Evolutionary conservation across 352 stramenopile species (phyloP), one percentile per base, ranked within the genome.

Genomic region (Pythium folliculosum): DNA sequence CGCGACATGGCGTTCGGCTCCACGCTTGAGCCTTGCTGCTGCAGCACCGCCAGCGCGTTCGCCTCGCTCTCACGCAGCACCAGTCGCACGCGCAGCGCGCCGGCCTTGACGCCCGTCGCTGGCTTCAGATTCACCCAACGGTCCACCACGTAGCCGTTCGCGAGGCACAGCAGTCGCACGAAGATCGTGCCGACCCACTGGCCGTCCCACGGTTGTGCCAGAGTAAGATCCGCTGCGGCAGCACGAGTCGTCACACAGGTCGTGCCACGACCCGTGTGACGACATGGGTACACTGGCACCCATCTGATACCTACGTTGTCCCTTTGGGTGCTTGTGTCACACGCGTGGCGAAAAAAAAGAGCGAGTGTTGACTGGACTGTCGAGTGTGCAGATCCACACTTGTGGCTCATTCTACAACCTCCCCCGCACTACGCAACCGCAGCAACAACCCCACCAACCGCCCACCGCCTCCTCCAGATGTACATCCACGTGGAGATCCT

Each of bases 81-180:
- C 3, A 60, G 8, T 1, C 54, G 54, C 10, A 60, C n/a, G 3
- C 23, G n/a, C 23, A 60, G 17, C 3, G 54, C 54, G 25, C 54
- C 54, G 9, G 23, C 2, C 32, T 2, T 35, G 35, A 60, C 40
- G 13, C 13, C 40, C 13, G 4, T 32, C 21, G n/a, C 37, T 1
- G 54, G 54, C 1, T 30, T 13, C 16, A 60, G 6, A 1, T 9
- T 49, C 12, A 60, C 54, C 54, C 54, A 60, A 12, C 54, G 54
- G 3, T 60, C 54, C 5, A 48, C 35, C 8, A 50, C 54, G 40
- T 60, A 50, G 9, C 37, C 54, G n/a, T 50, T 22, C 19, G 21
- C 21, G 9, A 60, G 40, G 12, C 37, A 60, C 3, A 37, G n/a
- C 35, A 60, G 23, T 5, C 5, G 27, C 27, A 32, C 27, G 27